phyloP scores from a whole-genome alignment of 306 rosid species.

The Rubus parviflorus region DNA sequence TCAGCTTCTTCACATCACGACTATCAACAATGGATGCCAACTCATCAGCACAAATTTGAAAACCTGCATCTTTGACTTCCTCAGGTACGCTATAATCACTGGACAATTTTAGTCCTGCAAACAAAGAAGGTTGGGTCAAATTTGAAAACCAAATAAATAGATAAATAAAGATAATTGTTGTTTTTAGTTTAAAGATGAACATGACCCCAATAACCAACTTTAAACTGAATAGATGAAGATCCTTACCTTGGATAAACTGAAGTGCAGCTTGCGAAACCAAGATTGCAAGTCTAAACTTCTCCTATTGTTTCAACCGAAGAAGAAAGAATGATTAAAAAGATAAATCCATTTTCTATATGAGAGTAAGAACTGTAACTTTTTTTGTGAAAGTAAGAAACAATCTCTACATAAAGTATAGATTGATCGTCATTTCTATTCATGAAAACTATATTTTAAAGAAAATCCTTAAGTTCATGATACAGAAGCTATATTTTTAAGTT shows the following conservation, averaged over 20 bases:
- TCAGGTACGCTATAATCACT: slow-evolving; percentile 74
- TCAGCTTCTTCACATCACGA: slow-evolving; percentile 84
- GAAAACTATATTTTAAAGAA: neutral
- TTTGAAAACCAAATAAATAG: neutral
- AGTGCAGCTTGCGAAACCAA: slow-evolving; percentile 99
- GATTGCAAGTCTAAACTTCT: slow-evolving; percentile 97
- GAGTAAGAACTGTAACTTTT: neutral
- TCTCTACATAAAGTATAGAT: neutral
- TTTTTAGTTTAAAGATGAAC: neutral
- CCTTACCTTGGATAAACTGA: slow-evolving; percentile 88
- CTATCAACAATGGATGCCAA: slow-evolving; percentile 76
- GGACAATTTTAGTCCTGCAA: slow-evolving; percentile 65
- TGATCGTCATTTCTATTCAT: neutral
- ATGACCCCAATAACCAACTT: slow-evolving; percentile 3
- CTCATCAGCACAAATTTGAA: slow-evolving; percentile 84
- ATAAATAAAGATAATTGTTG: neutral
- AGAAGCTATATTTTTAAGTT: too few relatives aligned
- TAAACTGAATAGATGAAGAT: slow-evolving; percentile 17
- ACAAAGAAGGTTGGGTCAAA: slow-evolving; percentile 19
- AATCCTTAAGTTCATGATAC: neutral
- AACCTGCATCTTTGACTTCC: slow-evolving; percentile 86
- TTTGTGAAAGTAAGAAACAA: neutral
- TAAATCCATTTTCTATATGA: neutral
- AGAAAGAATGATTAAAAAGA: neutral
- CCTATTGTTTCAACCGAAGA: slow-evolving; percentile 48